Percentiles rank a stretch among this genome's conserved stretches.
These are phyloP conservation scores for Beauveria sp. DNA, from an alignment of 2,329 filamentous ascomycete species.

Conservation along the genomic window DNA sequence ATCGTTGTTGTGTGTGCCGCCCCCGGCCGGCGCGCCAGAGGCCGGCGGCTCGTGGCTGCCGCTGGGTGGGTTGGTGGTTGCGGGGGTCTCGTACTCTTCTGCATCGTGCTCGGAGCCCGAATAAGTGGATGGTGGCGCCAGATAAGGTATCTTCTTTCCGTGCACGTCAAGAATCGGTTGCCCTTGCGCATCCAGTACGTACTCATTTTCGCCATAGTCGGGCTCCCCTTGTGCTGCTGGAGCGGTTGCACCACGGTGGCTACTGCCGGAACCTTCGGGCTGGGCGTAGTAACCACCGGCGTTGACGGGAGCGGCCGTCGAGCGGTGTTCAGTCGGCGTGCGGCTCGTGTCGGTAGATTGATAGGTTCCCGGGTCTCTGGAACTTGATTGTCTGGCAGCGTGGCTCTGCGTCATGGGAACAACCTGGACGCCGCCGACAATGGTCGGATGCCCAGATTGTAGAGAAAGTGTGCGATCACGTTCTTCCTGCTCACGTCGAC, in stretches of 20 bases:
- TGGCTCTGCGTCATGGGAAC: conserved; percentile 80
- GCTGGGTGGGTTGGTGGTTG: conserved; percentile 34
- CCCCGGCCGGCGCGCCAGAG: conserved; percentile 19
- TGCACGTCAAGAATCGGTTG: conserved; percentile 54
- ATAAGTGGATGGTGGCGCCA: conserved; percentile 36
- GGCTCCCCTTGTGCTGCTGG: neutral
- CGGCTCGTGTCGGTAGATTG: conserved; percentile 18
- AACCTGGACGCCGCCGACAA: conserved; percentile 90
- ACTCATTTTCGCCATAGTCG: conserved; percentile 50
- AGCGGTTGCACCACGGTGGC: neutral
- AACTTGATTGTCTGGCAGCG: conserved; percentile 45
- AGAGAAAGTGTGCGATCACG: conserved; percentile 80
- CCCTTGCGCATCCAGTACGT: conserved; percentile 54
- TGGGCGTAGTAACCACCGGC: neutral
- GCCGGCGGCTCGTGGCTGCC: conserved; percentile 26
- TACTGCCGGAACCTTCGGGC: conserved; percentile 11
- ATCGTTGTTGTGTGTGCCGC: conserved; percentile 3
- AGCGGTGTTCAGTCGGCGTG: conserved; percentile 4
- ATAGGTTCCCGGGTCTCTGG: conserved; percentile 28
- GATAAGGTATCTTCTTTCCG: conserved; percentile 51
- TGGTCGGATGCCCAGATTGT: conserved; percentile 76
- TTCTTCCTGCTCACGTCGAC: conserved; percentile 86
- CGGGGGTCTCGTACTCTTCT: conserved; percentile 52
- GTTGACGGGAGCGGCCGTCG: neutral
- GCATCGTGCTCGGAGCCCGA: conserved; percentile 42